These are phyloP conservation scores for Striga hermonthica DNA, from an alignment of 305 asterid species.

Conservation along the genomic window DNA sequence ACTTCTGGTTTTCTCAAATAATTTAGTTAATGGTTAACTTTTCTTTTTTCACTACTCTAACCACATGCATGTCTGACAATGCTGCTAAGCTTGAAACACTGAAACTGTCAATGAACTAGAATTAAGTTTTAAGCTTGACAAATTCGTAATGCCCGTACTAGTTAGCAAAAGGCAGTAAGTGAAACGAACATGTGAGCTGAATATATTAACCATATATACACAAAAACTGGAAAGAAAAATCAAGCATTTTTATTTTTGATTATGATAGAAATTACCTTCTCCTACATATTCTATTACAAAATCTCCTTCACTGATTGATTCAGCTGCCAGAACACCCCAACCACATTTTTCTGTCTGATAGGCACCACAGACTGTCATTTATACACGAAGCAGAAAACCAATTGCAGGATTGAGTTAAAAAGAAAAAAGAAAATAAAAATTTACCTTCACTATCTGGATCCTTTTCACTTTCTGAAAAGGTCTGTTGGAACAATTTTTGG, in stretches of 20 bases:
- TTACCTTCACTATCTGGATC: constrained; percentile 77
- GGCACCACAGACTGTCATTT: constrained; percentile 35
- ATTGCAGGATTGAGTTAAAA: constrained; percentile 1
- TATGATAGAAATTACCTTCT: constrained; percentile 62
- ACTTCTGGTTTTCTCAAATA: too few species aligned
- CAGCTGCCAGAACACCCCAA: constrained; percentile 96
- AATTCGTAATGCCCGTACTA: neutral
- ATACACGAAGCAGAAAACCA: constrained; percentile 24
- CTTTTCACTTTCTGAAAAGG: constrained; percentile 79
- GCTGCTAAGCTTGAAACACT: neutral
- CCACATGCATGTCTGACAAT: constrained; percentile 22
- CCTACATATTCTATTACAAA: constrained; percentile 90
- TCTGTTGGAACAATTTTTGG: constrained; percentile 69
- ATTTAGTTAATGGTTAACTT: too few species aligned
- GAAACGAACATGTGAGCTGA: constrained; percentile 22
- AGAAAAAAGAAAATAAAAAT: constrained; percentile 14
- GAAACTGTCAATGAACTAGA: too few species aligned
- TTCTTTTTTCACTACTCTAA: too few species aligned
- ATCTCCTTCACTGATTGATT: constrained; percentile 69
- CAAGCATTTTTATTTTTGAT: constrained; percentile 20
- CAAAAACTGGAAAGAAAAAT: constrained; percentile 9
- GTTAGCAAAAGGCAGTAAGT: constrained; percentile 18
- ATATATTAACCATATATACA: constrained; percentile 12
- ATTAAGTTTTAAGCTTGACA: too few species aligned
- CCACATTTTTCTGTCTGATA: constrained; percentile 89